A percentile compares a stretch with the other conserved stretches of the same genome.
phyloP scores from a whole-genome alignment of 192 early-diverging fungal genomes.

The Coemansia sp. region DNA sequence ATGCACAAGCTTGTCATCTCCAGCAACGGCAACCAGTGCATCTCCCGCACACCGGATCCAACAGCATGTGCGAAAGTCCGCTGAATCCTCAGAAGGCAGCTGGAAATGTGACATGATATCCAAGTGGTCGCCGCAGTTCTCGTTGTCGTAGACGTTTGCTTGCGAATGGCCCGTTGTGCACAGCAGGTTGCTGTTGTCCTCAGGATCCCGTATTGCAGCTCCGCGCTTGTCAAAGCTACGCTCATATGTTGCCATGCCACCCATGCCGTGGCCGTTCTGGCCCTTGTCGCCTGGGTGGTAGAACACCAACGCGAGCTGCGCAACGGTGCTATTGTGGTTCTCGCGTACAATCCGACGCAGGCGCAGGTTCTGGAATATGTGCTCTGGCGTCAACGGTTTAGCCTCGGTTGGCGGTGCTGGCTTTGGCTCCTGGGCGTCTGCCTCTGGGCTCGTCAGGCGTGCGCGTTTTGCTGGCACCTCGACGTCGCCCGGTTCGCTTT shows the following conservation, averaged over 20 bases:
- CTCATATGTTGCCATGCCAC: constrained; percentile 57
- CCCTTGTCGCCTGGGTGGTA: constrained; percentile 54
- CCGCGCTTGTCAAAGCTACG: constrained; percentile 70
- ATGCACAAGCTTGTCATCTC: constrained; percentile 63
- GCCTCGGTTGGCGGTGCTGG: constrained; percentile 3
- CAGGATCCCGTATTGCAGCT: constrained; percentile 60
- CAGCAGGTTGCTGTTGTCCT: constrained; percentile 72
- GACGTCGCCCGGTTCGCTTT: background rate
- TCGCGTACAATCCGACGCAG: constrained; percentile 87
- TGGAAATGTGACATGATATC: constrained; percentile 93
- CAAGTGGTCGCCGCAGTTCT: constrained; percentile 89
- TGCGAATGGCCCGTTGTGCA: constrained; percentile 69
- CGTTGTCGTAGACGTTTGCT: constrained; percentile 89
- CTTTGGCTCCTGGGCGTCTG: background rate
- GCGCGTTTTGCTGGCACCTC: constrained; percentile 42
- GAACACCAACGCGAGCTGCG: constrained; percentile 73
- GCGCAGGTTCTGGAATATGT: constrained; percentile 71
- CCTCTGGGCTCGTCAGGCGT: constrained; percentile 36
- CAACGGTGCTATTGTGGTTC: constrained; percentile 77
- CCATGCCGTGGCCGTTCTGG: constrained; percentile 34
- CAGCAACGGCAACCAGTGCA: constrained; percentile 69
- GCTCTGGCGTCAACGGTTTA: constrained; percentile 50
- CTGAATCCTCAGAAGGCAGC: constrained; percentile 25
- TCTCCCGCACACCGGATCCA: constrained; percentile 70
- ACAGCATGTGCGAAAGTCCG: constrained; percentile 65